phyloP scores from a whole-genome alignment of 164 flowering plant genomes.

The Kingdonia uniflora region DNA sequence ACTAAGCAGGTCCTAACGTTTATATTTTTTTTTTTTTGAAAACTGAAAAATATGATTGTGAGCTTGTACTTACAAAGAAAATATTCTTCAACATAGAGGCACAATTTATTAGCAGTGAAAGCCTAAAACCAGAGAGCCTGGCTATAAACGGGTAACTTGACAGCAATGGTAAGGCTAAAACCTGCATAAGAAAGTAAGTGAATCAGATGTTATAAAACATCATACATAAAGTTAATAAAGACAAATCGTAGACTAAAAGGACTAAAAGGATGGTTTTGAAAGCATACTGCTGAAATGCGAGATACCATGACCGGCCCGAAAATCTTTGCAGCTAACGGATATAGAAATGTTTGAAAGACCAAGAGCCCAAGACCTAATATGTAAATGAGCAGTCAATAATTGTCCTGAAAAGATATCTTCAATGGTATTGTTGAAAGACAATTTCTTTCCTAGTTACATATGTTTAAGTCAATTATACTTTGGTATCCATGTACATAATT shows the following conservation, averaged over 20 bases:
- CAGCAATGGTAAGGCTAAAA: constrained; percentile 38
- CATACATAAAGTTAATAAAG: no score
- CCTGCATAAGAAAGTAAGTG: constrained; percentile 14
- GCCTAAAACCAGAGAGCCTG: constrained; percentile 39
- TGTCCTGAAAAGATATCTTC: not conserved
- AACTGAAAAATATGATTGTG: no score
- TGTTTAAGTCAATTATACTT: no score
- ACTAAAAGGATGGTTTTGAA: not conserved
- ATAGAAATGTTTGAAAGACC: constrained; percentile 32
- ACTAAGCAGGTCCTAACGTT: no score
- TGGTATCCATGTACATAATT: no score
- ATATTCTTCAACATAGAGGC: constrained; percentile 61
- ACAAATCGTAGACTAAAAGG: no score
- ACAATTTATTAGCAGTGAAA: constrained; percentile 27
- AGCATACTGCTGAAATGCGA: constrained; percentile 45
- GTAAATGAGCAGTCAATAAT: not conserved
- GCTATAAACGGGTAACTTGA: constrained; percentile 56
- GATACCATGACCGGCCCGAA: constrained; percentile 37
- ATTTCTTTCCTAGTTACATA: not conserved
- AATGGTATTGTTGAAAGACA: not conserved
- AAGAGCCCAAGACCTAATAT: constrained; percentile 38
- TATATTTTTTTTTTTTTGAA: no score
- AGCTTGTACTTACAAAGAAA: constrained; percentile 38
- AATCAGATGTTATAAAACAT: no score
- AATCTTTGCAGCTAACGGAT: constrained; percentile 34